A percentile compares a stretch with the other conserved stretches of the same genome.
Conservation (phyloP, 305 asterid species). For the Fraxinus sp. region DNA sequence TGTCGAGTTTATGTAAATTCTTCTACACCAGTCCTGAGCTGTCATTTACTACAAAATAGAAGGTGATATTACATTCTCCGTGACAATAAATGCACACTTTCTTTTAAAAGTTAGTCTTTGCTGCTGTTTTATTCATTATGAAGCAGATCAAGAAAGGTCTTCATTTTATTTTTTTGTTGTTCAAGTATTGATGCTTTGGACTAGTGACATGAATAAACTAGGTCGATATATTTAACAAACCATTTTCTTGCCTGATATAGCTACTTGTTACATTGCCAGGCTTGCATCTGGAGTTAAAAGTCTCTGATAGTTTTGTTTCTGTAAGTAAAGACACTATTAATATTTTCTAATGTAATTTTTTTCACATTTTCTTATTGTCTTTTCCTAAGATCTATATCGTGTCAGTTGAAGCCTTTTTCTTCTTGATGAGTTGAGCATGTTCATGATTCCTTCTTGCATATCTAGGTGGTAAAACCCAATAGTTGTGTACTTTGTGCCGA, state of each 20-base stretch:
- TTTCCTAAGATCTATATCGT: background rate
- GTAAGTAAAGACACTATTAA: background rate
- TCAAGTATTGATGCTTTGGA: background rate
- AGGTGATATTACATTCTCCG: constrained; percentile 48
- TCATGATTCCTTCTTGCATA: background rate
- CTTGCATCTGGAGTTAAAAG: background rate
- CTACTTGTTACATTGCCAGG: background rate
- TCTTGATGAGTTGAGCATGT: background rate
- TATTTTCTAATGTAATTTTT: background rate
- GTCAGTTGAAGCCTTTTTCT: background rate
- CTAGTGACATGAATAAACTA: background rate
- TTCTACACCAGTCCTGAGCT: constrained; percentile 36
- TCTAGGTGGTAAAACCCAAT: background rate
- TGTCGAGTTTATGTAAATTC: constrained; percentile 51
- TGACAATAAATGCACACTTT: constrained; percentile 29
- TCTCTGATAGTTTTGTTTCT: background rate
- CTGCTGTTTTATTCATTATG: constrained; percentile 4
- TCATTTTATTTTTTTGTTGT: background rate
- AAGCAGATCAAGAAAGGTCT: background rate
- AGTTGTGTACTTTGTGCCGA: background rate
- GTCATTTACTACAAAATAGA: constrained; percentile 35
- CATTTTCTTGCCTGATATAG: background rate
- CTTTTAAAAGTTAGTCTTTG: background rate
- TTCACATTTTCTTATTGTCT: background rate
- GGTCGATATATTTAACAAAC: background rate